Percentiles rank a stretch among this genome's conserved stretches.
Conservation (phyloP, 2,329 filamentous ascomycete species). For the Penicillium sp. region DNA sequence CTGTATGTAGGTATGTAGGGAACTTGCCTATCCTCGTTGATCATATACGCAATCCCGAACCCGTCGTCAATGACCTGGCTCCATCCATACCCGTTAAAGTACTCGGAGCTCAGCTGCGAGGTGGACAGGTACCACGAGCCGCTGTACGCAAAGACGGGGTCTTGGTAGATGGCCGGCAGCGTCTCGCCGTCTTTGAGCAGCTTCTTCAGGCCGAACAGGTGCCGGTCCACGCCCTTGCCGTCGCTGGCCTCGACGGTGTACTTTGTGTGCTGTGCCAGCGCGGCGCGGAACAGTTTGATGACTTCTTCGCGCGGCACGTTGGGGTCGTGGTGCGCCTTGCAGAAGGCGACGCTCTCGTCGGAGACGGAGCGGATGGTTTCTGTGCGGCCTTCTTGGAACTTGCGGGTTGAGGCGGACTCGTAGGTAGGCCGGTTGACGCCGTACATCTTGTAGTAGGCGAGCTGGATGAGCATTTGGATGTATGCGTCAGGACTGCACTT, state of each 20-base stretch:
- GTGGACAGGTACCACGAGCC: constrained; percentile 85
- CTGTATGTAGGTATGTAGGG: neutral
- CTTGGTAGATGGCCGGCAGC: constrained; percentile 76
- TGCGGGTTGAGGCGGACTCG: constrained; percentile 89
- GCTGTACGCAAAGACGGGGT: constrained; percentile 81
- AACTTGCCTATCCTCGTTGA: constrained; percentile 87
- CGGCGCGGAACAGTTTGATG: constrained; percentile 73
- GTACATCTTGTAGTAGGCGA: constrained; percentile 98
- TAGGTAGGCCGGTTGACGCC: constrained; percentile 97
- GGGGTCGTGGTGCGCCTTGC: constrained; percentile 75
- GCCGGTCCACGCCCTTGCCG: constrained; percentile 89
- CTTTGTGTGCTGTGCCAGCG: constrained; percentile 75
- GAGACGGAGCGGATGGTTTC: constrained; percentile 93
- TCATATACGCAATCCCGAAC: constrained; percentile 99
- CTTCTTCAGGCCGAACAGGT: constrained; percentile 96
- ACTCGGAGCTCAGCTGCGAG: constrained; percentile 89
- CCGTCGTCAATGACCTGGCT: constrained; percentile 94
- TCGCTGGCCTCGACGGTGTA: constrained; percentile 89
- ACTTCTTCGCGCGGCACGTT: constrained; percentile 60
- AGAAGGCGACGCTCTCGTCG: constrained; percentile 88
- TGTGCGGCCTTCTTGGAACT: constrained; percentile 93
- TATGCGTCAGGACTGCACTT: constrained; percentile 96
- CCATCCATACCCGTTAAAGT: constrained; percentile 99
- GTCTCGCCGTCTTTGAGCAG: constrained; percentile 76
- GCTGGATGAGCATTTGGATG: constrained; percentile 97